Percentiles rank a stretch among this genome's conserved stretches.
These are phyloP conservation scores for Panaeolus cyanescens DNA, from an alignment of 768 basidiomycete species.

Conservation along the genomic window DNA sequence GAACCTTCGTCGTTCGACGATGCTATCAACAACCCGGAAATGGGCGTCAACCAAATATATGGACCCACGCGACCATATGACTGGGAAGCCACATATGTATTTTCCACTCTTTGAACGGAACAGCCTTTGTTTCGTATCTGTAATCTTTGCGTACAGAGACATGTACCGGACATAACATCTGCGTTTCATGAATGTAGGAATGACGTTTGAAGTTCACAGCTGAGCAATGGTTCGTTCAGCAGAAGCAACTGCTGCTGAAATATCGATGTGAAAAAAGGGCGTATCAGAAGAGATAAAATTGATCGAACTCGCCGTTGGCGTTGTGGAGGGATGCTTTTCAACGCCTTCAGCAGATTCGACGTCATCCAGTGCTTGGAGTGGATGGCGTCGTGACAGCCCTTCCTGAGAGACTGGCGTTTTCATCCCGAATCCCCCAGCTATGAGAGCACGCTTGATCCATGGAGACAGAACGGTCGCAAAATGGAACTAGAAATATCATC, in stretches of 20 bases:
- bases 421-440: constrained; percentile 92
- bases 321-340: constrained; percentile 27
- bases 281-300: constrained; percentile 56
- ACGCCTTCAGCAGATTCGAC: constrained; percentile 35
- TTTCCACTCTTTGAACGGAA: constrained; percentile 30
- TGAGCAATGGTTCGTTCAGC: no score
- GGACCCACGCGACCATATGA: constrained; percentile 35
- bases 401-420: constrained; percentile 82
- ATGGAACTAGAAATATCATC: constrained; percentile 77
- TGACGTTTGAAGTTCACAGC: no score
- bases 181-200: no score
- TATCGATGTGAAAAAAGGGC: constrained; percentile 92
- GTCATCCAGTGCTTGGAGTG: constrained; percentile 19
- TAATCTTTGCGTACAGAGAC: no score
- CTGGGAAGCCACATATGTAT: constrained; percentile 42
- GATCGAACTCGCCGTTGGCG: constrained; percentile 24
- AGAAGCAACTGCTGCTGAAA: constrained; percentile 68
- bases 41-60: constrained; percentile 45
- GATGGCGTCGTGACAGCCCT: constrained; percentile 46
- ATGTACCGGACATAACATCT: no score
- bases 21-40: constrained; percentile 51
- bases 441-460: constrained; percentile 88
- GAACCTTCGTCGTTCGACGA: constrained; percentile 47
- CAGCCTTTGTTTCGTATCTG: no score
- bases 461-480: constrained; percentile 91